These are phyloP conservation scores for Arabidopsis lyrata DNA, from an alignment of 441 rosid genomes.

Conservation along the genomic window DNA sequence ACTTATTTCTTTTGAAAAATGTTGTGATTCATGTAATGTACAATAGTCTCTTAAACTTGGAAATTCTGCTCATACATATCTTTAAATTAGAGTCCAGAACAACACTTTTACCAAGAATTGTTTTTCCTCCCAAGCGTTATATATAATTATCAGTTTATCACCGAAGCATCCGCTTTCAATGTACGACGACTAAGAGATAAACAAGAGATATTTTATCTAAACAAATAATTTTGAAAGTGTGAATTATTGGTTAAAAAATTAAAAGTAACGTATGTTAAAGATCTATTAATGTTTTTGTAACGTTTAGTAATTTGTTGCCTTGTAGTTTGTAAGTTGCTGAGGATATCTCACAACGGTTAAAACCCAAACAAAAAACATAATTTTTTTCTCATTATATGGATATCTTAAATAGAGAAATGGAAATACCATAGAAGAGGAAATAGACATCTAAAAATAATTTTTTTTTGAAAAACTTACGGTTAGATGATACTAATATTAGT, in stretches of 20 bases:
- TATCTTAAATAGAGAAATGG: no score
- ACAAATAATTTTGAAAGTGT: neutral
- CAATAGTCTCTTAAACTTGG: neutral
- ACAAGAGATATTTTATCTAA: neutral
- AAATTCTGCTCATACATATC: neutral
- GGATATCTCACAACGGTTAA: neutral
- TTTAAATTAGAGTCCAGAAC: neutral
- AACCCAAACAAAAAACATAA: no score
- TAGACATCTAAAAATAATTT: no score
- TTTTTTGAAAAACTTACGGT: no score
- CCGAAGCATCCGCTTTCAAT: no score
- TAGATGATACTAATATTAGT: no score
- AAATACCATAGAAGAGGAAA: no score
- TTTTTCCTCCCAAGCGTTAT: neutral
- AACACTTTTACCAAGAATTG: neutral
- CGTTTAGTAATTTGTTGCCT: slow-evolving; percentile 22
- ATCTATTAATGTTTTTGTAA: neutral
- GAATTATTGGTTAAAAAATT: neutral
- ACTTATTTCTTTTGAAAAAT: neutral
- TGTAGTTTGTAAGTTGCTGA: neutral
- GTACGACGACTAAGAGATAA: no score
- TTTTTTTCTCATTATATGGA: no score
- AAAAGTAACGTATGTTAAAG: slow-evolving; percentile 17
- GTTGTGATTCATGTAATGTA: neutral
- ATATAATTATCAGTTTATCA: no score